Percentiles rank a stretch among this genome's conserved stretches.
These are phyloP conservation scores for Sporodiniella umbellata DNA, from an alignment of 371 early-diverging fungal genomes.

Conservation along the genomic window DNA sequence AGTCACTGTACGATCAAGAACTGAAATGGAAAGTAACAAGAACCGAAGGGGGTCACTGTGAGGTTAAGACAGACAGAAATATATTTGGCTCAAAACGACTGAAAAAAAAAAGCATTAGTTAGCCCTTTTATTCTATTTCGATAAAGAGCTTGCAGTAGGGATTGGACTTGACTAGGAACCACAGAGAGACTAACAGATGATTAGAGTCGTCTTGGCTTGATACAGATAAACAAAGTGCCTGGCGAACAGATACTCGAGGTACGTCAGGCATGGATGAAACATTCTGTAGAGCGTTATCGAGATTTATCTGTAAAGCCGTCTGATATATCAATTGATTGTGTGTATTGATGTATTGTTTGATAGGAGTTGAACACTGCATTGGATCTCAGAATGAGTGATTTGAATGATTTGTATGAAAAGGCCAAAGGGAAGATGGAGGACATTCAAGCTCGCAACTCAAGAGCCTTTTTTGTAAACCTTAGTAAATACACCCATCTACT, in stretches of 20 bases:
- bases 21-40: slow-evolving; percentile 1
- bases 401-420: neutral
- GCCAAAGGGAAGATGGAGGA: neutral
- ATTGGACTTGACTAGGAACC: too few species aligned
- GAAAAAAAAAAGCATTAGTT: neutral
- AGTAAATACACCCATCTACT: neutral
- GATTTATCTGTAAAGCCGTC: neutral
- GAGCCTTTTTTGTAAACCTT: neutral
- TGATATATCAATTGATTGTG: neutral
- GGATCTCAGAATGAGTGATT: neutral
- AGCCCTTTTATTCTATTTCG: neutral
- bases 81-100: neutral
- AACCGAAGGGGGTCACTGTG: neutral
- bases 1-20: neutral
- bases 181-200: too few species aligned
- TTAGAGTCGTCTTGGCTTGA: neutral
- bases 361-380: slow-evolving; percentile 8
- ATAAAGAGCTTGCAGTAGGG: neutral
- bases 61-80: neutral
- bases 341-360: neutral
- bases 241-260: neutral
- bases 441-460: neutral
- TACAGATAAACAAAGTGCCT: neutral
- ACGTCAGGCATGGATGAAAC: neutral
- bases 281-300: neutral